These are phyloP conservation scores for Pseudoturritis turrita DNA, from an alignment of 345 rosid species.

Conservation along the genomic window DNA sequence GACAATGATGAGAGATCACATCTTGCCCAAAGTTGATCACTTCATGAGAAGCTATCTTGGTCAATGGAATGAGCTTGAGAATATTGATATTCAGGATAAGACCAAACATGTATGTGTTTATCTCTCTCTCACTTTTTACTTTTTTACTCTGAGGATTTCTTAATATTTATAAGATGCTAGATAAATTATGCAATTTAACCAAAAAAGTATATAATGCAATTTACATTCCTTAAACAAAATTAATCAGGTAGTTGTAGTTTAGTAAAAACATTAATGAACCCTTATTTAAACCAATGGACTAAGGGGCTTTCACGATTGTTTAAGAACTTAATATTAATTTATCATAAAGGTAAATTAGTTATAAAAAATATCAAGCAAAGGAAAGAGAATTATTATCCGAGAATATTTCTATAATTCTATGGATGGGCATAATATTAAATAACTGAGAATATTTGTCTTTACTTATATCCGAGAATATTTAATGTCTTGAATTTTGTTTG, in stretches of 20 bases:
- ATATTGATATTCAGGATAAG: slow-evolving; percentile 66
- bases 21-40: slow-evolving; percentile 55
- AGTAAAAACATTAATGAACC: not conserved
- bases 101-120: slow-evolving; percentile 53
- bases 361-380: too few relatives aligned
- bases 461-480: not conserved
- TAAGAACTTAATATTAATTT: too few relatives aligned
- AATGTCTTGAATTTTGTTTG: not conserved
- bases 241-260: too few relatives aligned
- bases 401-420: too few relatives aligned
- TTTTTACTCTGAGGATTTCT: not conserved
- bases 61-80: slow-evolving; percentile 43
- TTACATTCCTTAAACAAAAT: not conserved
- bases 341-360: too few relatives aligned
- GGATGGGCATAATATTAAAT: not conserved
- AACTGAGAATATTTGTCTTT: not conserved
- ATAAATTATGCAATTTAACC: not conserved
- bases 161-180: not conserved
- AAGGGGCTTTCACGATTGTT: too few relatives aligned
- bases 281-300: too few relatives aligned
- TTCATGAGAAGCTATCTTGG: slow-evolving; percentile 55
- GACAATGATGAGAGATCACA: slow-evolving; percentile 48
- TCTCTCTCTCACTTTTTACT: not conserved
- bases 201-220: not conserved
- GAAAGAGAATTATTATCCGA: too few relatives aligned